phyloP scores from a whole-genome alignment of 2,329 filamentous ascomycete species.

The Acrocalymma vagum region DNA sequence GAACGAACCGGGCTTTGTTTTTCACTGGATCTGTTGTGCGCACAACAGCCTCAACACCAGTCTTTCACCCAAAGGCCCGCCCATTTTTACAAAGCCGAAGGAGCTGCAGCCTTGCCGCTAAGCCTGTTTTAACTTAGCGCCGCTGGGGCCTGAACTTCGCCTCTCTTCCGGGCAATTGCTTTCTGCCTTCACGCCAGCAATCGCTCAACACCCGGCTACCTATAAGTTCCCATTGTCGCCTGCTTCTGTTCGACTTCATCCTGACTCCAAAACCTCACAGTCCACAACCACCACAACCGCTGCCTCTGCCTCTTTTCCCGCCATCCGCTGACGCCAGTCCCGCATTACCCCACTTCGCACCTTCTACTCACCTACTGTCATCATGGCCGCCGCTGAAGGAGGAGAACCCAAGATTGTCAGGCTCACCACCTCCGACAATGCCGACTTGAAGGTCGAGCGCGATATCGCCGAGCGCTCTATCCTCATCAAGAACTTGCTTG shows the following conservation, averaged over 20 bases:
- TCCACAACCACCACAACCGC: constrained; percentile 4
- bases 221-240: constrained; percentile 1
- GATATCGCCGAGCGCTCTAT: constrained; percentile 89
- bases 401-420: constrained; percentile 42
- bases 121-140: constrained; percentile 10
- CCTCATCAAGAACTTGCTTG: constrained; percentile 97
- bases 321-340: constrained; percentile 15
- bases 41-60: too few species aligned
- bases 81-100: too few species aligned
- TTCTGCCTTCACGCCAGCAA: constrained; percentile 13
- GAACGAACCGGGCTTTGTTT: too few species aligned
- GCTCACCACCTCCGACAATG: constrained; percentile 56
- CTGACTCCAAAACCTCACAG: constrained; percentile 3
- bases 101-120: constrained; percentile 34
- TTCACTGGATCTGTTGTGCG: too few species aligned
- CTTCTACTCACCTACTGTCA: constrained; percentile 8
- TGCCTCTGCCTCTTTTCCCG: constrained; percentile 1
- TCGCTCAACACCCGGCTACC: constrained; percentile 5
- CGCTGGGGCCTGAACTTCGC: constrained; percentile 28
- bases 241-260: constrained; percentile 10
- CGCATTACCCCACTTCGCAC: constrained; percentile 26
- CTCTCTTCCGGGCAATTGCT: constrained; percentile 15
- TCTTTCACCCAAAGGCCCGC: constrained; percentile 1
- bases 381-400: constrained; percentile 32
- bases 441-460: constrained; percentile 65